Evolutionary conservation across 31 red algal species (phyloP).

Genomic region (Odonthalia washingtoniensis): DNA sequence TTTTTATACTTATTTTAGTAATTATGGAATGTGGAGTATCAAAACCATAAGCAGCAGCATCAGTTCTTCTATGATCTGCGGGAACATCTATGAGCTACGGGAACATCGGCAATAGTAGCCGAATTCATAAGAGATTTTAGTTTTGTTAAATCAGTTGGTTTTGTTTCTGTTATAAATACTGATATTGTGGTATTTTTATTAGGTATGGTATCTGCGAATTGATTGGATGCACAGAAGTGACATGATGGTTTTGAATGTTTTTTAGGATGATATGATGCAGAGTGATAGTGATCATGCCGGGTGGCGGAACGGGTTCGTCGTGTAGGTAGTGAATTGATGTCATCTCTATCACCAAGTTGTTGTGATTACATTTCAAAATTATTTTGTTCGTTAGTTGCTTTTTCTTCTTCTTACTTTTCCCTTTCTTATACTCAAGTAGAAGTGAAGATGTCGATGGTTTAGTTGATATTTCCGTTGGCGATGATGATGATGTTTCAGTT

Average conservation of each 20-base stretch:
- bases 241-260: no score
- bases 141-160: slow-evolving; percentile 67
- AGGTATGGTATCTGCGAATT: no score
- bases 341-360: neutral
- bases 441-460: no score
- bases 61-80: no score
- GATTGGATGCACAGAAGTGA: slow-evolving; percentile 77
- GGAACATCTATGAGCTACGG: slow-evolving; percentile 51
- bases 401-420: neutral
- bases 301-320: slow-evolving; percentile 53
- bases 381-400: neutral
- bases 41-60: slow-evolving; percentile 73
- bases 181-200: slow-evolving; percentile 26
- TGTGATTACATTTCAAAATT: slow-evolving; percentile 3
- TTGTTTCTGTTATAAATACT: slow-evolving; percentile 40
- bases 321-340: neutral
- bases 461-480: no score
- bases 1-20: slow-evolving; percentile 63
- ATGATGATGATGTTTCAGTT: no score
- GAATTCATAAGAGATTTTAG: slow-evolving; percentile 73
- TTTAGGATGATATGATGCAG: no score
- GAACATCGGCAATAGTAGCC: slow-evolving; percentile 74
- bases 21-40: slow-evolving; percentile 80
- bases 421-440: no score
- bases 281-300: no score